Conservation (phyloP, 495 filamentous ascomycete species). For the Penicillium soppii region DNA sequence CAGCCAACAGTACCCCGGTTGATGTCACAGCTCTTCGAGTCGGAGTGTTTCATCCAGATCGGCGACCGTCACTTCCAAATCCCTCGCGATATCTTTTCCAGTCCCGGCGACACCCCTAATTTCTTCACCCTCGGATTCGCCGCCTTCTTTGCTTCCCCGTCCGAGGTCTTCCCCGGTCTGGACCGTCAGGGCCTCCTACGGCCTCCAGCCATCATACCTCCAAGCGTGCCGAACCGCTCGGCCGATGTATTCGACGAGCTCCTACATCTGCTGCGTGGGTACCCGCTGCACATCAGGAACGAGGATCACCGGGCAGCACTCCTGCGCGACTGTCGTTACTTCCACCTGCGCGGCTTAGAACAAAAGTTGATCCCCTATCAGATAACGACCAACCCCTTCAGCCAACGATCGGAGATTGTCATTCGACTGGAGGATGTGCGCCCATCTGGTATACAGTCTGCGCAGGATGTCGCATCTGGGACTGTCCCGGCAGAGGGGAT, state of each 20-base stretch:
- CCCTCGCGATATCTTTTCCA: conserved; percentile 81
- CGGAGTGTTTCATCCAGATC: conserved; percentile 87
- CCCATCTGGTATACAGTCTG: conserved; percentile 75
- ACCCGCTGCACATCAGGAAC: conserved; percentile 74
- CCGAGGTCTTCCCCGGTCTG: conserved; percentile 84
- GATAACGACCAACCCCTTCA: conserved; percentile 72
- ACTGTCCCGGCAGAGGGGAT: conserved; percentile 46
- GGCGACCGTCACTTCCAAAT: conserved; percentile 85
- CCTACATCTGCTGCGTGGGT: conserved; percentile 84
- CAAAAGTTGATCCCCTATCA: conserved; percentile 80
- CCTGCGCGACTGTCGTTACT: conserved; percentile 86
- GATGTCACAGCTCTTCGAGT: conserved; percentile 90
- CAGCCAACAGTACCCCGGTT: conserved; percentile 70
- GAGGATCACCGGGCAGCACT: conserved; percentile 77
- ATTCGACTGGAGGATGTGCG: conserved; percentile 82
- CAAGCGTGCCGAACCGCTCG: conserved; percentile 74
- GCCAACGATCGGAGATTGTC: conserved; percentile 70
- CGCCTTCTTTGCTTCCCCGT: conserved; percentile 78
- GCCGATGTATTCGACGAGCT: conserved; percentile 80
- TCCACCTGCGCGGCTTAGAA: conserved; percentile 87
- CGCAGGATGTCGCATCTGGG: conserved; percentile 31
- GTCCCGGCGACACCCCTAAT: conserved; percentile 85
- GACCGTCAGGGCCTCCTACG: conserved; percentile 78
- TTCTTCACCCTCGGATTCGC: conserved; percentile 94
- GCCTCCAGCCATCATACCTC: conserved; percentile 82